A percentile compares a stretch with the other conserved stretches of the same genome.
Conservation (phyloP, 1,284 basidiomycete species). For the Ustilago tritici region DNA sequence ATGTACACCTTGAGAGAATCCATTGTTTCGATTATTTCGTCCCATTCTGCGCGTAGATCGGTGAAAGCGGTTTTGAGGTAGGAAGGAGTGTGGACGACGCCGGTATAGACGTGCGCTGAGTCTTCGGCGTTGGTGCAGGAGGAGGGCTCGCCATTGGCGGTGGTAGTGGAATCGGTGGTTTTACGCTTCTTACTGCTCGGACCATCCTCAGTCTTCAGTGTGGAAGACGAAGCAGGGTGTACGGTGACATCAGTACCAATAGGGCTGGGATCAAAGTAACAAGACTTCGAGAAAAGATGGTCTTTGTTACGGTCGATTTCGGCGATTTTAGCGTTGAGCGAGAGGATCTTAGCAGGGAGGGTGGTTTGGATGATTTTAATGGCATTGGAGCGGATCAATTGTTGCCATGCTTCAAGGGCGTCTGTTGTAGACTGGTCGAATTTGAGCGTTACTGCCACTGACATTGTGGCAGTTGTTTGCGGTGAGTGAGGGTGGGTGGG, state of each 20-base stretch:
- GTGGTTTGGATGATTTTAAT: conserved; percentile 48
- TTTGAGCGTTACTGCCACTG: conserved; percentile 37
- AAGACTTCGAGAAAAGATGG: conserved; percentile 31
- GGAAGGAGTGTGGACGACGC: conserved; percentile 29
- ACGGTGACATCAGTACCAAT: conserved; percentile 30
- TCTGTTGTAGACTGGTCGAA: conserved; percentile 40
- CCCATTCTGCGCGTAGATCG: conserved; percentile 48
- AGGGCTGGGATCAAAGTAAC: conserved; percentile 32
- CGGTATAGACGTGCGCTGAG: conserved; percentile 38
- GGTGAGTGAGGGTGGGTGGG: not conserved
- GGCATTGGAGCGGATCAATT: conserved; percentile 37
- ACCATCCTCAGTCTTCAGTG: conserved; percentile 1
- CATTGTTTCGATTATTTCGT: conserved; percentile 42
- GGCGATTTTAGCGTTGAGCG: conserved; percentile 41
- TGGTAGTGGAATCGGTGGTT: conserved; percentile 7
- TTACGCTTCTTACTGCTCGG: conserved; percentile 47
- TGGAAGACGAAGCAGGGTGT: conserved; percentile 8
- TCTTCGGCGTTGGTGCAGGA: conserved; percentile 1
- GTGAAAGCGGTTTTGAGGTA: conserved; percentile 29
- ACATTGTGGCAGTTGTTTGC: conserved; percentile 21
- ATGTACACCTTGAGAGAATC: conserved; percentile 56
- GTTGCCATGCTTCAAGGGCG: conserved; percentile 46
- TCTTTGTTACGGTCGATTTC: conserved; percentile 29
- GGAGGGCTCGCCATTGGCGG: conserved; percentile 14
- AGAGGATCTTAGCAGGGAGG: conserved; percentile 47